phyloP scores from a whole-genome alignment of 2,329 filamentous ascomycete genomes.

The Fusarium coicis region DNA sequence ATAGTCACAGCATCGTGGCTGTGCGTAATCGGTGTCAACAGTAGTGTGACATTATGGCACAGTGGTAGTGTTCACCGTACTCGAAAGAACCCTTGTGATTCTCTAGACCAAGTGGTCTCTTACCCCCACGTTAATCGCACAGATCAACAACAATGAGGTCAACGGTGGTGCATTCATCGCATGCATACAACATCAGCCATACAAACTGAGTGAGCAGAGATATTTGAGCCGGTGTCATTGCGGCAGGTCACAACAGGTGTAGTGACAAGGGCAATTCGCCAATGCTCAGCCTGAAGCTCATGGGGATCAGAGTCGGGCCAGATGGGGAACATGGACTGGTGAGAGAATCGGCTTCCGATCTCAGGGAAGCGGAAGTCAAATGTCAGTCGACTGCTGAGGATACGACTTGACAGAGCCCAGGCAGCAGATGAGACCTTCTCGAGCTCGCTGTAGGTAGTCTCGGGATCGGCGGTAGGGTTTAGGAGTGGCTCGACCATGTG shows the following conservation, averaged over 20 bases:
- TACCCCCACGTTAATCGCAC: not conserved
- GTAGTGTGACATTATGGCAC: conserved; percentile 4
- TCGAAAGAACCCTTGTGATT: not conserved
- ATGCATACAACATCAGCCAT: conserved; percentile 62
- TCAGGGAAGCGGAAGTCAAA: conserved; percentile 63
- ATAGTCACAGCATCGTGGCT: not conserved
- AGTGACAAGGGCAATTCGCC: conserved; percentile 63
- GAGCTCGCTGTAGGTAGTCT: conserved; percentile 56
- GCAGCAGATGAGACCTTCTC: conserved; percentile 54
- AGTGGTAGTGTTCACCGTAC: conserved; percentile 13
- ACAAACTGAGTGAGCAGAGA: conserved; percentile 57
- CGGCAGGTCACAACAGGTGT: conserved; percentile 66
- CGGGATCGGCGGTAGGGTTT: conserved; percentile 48
- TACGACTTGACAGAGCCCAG: conserved; percentile 59
- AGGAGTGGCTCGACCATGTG: conserved; percentile 54
- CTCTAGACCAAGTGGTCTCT: not conserved
- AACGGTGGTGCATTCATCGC: conserved; percentile 47
- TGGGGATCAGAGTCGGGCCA: conserved; percentile 55
- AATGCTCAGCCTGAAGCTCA: conserved; percentile 61
- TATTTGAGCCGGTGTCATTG: conserved; percentile 60
- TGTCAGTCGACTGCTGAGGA: conserved; percentile 57
- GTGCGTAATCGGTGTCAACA: conserved; percentile 9
- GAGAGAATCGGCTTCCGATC: conserved; percentile 60
- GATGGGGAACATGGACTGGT: conserved; percentile 59
- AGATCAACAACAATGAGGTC: not conserved